Evolutionary conservation across 1,139 yeast genomes (phyloP).

Genomic region (Meyerozyma guilliermondii): DNA sequence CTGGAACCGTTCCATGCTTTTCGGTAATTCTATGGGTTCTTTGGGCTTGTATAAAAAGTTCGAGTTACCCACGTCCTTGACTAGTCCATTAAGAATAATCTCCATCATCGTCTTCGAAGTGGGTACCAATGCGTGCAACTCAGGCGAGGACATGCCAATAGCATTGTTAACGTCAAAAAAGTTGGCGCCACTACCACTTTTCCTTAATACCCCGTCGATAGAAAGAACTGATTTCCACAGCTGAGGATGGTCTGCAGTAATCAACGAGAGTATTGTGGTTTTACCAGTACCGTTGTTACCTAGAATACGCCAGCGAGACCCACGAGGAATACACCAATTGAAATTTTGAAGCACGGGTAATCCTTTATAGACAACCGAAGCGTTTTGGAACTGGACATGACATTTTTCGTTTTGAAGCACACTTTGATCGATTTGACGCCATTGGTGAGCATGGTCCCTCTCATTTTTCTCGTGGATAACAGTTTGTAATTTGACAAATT

Average conservation of each 20-base stretch:
- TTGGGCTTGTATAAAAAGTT: slow-evolving; percentile 24
- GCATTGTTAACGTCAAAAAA: slow-evolving; percentile 72
- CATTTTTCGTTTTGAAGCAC: slow-evolving; percentile 13
- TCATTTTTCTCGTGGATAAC: slow-evolving; percentile 2
- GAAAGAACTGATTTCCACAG: slow-evolving; percentile 76
- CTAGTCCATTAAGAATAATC: slow-evolving; percentile 69
- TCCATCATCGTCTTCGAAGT: slow-evolving; percentile 46
- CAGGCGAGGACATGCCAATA: slow-evolving; percentile 93
- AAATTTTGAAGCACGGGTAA: slow-evolving; percentile 55
- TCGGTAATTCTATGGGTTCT: slow-evolving; percentile 10
- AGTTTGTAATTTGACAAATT: background rate
- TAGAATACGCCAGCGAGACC: slow-evolving; percentile 82
- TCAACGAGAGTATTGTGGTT: slow-evolving; percentile 74
- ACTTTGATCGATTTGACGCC: background rate
- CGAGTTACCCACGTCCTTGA: slow-evolving; percentile 52
- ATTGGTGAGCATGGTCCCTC: slow-evolving; percentile 1
- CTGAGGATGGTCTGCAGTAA: slow-evolving; percentile 96
- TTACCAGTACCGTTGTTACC: slow-evolving; percentile 95
- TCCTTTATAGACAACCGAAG: slow-evolving; percentile 65
- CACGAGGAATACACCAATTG: slow-evolving; percentile 60
- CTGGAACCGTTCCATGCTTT: slow-evolving; percentile 18
- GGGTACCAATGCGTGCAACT: slow-evolving; percentile 81
- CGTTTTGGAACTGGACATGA: slow-evolving; percentile 55
- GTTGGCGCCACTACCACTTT: slow-evolving; percentile 63
- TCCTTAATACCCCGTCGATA: slow-evolving; percentile 63